Evolutionary conservation across 352 stramenopile species (phyloP).

Genomic region (Phytophthora sojae): DNA sequence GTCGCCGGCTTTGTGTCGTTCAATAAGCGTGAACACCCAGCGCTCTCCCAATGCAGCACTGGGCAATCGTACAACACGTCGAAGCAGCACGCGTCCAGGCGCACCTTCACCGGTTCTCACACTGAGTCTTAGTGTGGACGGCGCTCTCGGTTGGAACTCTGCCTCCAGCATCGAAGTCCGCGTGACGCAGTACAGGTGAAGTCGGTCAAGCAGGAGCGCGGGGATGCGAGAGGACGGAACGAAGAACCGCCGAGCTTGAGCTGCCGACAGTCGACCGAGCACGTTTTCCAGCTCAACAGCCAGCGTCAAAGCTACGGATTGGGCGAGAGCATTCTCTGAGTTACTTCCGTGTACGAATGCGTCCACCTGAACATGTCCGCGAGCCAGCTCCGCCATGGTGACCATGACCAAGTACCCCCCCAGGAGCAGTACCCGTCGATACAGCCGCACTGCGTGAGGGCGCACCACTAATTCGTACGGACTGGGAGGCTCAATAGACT

Average conservation of each 20-base stretch:
- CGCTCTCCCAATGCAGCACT: conserved; percentile 12
- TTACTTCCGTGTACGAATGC: conserved; percentile 52
- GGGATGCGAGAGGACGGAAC: conserved; percentile 44
- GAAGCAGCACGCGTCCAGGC: conserved; percentile 37
- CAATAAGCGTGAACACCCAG: conserved; percentile 35
- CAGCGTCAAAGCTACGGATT: conserved; percentile 17
- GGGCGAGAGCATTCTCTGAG: not conserved
- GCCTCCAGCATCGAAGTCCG: conserved; percentile 25
- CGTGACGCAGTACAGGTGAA: conserved; percentile 56
- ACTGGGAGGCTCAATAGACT: conserved; percentile 19
- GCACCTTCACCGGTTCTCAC: conserved; percentile 30
- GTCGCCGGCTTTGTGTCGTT: conserved; percentile 25
- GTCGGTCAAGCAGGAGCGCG: conserved; percentile 61
- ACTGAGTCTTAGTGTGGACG: conserved; percentile 18
- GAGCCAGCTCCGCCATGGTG: conserved; percentile 70
- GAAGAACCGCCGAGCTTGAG: conserved; percentile 38
- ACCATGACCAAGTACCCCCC: conserved; percentile 56
- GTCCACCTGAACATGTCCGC: conserved; percentile 68
- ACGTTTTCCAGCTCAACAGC: conserved; percentile 67
- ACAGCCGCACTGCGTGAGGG: conserved; percentile 58
- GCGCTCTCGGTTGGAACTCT: conserved; percentile 15
- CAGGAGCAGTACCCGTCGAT: conserved; percentile 56
- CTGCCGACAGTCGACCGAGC: conserved; percentile 56
- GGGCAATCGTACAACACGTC: conserved; percentile 32
- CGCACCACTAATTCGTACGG: conserved; percentile 53